These are phyloP conservation scores for Solanum etuberosum DNA, from an alignment of 257 asterid genomes.

Conservation along the genomic window DNA sequence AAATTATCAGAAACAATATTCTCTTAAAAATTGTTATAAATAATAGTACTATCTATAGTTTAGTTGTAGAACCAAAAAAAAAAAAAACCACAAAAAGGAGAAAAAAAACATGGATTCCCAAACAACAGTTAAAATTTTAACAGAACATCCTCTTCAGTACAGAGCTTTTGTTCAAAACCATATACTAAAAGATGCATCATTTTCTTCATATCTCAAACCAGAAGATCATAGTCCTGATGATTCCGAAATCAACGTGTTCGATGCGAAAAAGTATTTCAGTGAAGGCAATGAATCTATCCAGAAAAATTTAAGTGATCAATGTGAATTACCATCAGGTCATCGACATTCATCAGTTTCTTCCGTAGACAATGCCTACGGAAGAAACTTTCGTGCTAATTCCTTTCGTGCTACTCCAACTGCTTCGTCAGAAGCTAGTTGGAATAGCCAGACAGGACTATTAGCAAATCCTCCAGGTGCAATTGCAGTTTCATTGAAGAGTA, in stretches of 20 bases:
- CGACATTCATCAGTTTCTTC: constrained; percentile 38
- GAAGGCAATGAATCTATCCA: constrained; percentile 23
- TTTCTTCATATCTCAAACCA: constrained; percentile 40
- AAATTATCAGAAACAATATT: neutral
- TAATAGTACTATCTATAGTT: neutral
- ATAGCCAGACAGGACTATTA: constrained; percentile 68
- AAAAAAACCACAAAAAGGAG: neutral
- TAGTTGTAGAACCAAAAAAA: neutral
- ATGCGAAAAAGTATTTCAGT: constrained; percentile 77
- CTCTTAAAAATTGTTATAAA: neutral
- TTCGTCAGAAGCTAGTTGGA: constrained; percentile 92
- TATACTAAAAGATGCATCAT: constrained; percentile 30
- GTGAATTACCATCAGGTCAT: neutral
- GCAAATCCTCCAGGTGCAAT: constrained; percentile 46
- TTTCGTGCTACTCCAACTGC: constrained; percentile 76
- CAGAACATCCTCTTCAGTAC: constrained; percentile 35
- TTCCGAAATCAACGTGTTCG: constrained; percentile 68
- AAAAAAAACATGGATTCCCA: constrained; percentile 34
- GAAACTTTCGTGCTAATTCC: constrained; percentile 39
- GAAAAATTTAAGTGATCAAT: constrained; percentile 1
- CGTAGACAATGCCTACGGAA: constrained; percentile 27
- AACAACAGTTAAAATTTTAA: constrained; percentile 18
- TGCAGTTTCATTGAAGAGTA: constrained; percentile 26
- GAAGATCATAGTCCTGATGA: constrained; percentile 22
- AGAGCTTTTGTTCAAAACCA: constrained; percentile 16